Conservation (phyloP, 441 rosid genomes). For the Adansonia rubrostipa region DNA sequence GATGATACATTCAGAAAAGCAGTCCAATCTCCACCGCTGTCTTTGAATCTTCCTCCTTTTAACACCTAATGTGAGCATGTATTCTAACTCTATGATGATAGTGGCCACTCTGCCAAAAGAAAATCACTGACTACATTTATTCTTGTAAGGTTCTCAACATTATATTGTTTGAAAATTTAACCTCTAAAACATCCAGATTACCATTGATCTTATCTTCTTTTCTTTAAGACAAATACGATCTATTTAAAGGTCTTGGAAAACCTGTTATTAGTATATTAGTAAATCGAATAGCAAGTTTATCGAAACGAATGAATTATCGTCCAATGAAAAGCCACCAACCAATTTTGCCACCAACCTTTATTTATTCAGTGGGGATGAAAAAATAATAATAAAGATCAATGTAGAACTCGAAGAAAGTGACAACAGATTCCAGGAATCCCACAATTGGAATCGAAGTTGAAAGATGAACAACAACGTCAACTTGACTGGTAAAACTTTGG, state of each 20-base stretch:
- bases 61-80: slow-evolving; percentile 6
- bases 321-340: neutral
- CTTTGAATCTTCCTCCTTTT: neutral
- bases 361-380: neutral
- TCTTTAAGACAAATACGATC: neutral
- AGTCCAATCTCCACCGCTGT: neutral
- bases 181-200: neutral
- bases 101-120: neutral
- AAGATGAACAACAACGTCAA: neutral
- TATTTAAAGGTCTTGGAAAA: neutral
- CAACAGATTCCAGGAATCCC: neutral
- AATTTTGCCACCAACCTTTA: neutral
- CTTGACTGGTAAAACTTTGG: neutral
- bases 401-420: neutral
- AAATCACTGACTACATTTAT: neutral
- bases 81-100: neutral
- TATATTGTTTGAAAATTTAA: neutral
- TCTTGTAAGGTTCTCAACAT: neutral
- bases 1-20: neutral
- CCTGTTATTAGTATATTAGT: too few species aligned
- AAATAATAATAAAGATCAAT: neutral
- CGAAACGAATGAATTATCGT: neutral
- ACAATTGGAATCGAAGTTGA: neutral
- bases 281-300: too few species aligned
- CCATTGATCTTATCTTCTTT: neutral